phyloP scores from a whole-genome alignment of 1,284 basidiomycete genomes.

The Kalmanozyma brasiliensis region DNA sequence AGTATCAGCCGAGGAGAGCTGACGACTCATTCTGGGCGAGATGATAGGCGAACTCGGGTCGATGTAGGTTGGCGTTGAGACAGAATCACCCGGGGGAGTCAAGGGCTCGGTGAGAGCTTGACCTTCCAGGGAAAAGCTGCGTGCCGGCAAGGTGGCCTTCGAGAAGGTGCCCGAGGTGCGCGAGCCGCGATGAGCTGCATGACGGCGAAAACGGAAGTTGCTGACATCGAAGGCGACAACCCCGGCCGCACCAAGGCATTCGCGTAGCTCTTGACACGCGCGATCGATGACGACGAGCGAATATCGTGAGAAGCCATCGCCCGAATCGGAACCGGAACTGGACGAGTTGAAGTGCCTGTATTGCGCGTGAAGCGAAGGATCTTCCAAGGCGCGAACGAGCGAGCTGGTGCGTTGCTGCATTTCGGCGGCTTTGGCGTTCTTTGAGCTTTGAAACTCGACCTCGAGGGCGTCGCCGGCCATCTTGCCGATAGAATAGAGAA shows the following conservation, averaged over 20 bases:
- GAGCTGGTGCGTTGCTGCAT: constrained; percentile 44
- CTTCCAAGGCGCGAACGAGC: constrained; percentile 39
- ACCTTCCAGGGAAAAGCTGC: constrained; percentile 12
- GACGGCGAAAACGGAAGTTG: constrained; percentile 28
- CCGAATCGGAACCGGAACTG: constrained; percentile 16
- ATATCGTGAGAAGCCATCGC: constrained; percentile 24
- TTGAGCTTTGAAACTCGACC: constrained; percentile 38
- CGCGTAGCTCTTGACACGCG: constrained; percentile 29
- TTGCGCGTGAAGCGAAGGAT: constrained; percentile 12
- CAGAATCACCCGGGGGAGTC: constrained; percentile 27
- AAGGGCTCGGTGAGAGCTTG: constrained; percentile 17
- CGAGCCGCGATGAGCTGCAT: constrained; percentile 11
- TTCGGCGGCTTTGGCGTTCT: constrained; percentile 35
- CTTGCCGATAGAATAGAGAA: constrained; percentile 45
- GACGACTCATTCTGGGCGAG: constrained; percentile 35
- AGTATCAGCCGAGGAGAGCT: constrained; percentile 10
- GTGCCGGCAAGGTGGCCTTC: constrained; percentile 10
- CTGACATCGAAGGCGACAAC: constrained; percentile 39
- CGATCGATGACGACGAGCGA: constrained; percentile 29
- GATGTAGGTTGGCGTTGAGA: constrained; percentile 19
- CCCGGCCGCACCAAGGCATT: constrained; percentile 31
- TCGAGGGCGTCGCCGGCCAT: constrained; percentile 56
- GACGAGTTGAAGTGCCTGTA: constrained; percentile 17
- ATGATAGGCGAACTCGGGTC: constrained; percentile 29
- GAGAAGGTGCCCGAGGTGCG: constrained; percentile 18